phyloP scores from a whole-genome alignment of 2,329 filamentous ascomycete species.

The Myriosclerotinia curreyana region DNA sequence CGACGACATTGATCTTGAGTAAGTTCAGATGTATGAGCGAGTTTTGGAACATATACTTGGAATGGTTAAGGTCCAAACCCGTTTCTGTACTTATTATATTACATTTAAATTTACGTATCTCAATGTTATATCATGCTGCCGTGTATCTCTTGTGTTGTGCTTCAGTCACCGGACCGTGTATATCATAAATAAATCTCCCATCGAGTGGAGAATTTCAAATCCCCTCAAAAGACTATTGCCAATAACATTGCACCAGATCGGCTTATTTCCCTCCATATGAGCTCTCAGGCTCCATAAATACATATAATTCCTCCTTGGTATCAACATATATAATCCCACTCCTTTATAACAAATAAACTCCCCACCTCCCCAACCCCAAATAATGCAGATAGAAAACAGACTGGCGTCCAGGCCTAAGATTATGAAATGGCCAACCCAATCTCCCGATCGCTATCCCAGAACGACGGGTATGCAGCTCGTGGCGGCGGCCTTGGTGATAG shows the following conservation, averaged over 20 bases:
- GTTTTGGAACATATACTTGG: neutral
- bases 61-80: neutral
- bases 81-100: slow-evolving; percentile 6
- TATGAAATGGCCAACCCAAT: slow-evolving; percentile 22
- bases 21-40: neutral
- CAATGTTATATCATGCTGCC: neutral
- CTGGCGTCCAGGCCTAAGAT: slow-evolving; percentile 14
- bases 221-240: neutral
- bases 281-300: slow-evolving; percentile 8
- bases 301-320: slow-evolving; percentile 19
- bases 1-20: neutral
- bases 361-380: slow-evolving; percentile 5
- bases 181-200: slow-evolving; percentile 13
- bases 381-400: slow-evolving; percentile 11
- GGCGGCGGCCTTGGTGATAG: slow-evolving; percentile 16
- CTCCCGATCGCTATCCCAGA: slow-evolving; percentile 17
- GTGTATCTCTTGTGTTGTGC: slow-evolving; percentile 1
- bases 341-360: slow-evolving; percentile 20
- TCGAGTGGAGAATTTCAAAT: slow-evolving; percentile 30
- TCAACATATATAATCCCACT: slow-evolving; percentile 13
- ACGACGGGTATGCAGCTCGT: slow-evolving; percentile 1
- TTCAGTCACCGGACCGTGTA: slow-evolving; percentile 9
- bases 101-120: neutral
- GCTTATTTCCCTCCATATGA: neutral
- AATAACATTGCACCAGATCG: neutral